Evolutionary conservation across 768 basidiomycete genomes (phyloP), one percentile per base, ranked within the genome.

Genomic region (Auricularia sp.): DNA sequence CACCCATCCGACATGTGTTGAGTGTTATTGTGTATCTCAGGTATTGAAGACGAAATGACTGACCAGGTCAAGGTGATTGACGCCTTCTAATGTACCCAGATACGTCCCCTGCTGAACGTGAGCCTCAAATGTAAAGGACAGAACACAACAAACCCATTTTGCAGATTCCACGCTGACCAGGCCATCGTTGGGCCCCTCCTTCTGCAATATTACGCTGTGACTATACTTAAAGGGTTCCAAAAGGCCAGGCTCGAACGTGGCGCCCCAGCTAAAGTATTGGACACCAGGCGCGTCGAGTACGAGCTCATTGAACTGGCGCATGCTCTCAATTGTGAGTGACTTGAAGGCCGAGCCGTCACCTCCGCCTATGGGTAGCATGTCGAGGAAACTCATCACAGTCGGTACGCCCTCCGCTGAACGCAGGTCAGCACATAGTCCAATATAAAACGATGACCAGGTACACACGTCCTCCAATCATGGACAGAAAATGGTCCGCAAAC

Each of bases 281-380:
- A 98, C 88, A 29, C 83, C 84, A 1, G 83, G 79, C 0, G 87
- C 82, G 69, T 98, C 87, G 0, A 91, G 89, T 0, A 91, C 91
- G 42, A 87, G 81, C 64, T 88, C 84, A 71, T 99, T 99, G 77
- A 99, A 99, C 61, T 81, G 75, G 42, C 81, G 82, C 96, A 98
- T 99, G 66, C 85, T 86, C 35, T 87, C 85, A 7, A 87, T 74
- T 0, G 93, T 95, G 56, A 99, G 84, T 64, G 82, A 88, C 70
- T 93, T 86, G 67, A 99, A 98, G 3, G 97, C 97, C 67, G 85
- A 87, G 7, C 97, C 97, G 68, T 98, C 95, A 10, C 97, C 97
- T 1, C 92, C 91, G 10, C 95, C 91, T 65, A 91, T 96, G 7
- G 95, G 90, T 2, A 93, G 82, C 51, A 97, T 72, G 67, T 93